Evolutionary conservation across 2,329 filamentous ascomycete species (phyloP).

Genomic region (Pyricularia grisea): DNA sequence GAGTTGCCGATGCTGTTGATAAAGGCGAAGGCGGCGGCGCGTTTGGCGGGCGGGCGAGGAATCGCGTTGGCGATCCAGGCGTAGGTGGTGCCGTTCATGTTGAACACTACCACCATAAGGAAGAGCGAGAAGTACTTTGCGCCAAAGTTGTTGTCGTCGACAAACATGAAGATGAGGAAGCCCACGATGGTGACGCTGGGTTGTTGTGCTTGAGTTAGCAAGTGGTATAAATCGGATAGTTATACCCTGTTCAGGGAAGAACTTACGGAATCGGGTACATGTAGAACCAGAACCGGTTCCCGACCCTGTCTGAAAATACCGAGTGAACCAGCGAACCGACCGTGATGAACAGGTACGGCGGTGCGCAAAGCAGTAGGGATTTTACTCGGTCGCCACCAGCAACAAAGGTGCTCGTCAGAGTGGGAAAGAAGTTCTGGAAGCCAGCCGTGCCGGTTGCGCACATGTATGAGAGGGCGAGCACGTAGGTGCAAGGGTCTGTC

Average conservation of each 20-base stretch:
- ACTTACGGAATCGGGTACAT: conserved; percentile 6
- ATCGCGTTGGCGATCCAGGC: conserved; percentile 62
- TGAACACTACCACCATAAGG: conserved; percentile 27
- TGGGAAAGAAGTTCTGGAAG: conserved; percentile 59
- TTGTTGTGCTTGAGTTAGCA: background rate
- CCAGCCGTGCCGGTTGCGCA: conserved; percentile 40
- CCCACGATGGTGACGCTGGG: conserved; percentile 29
- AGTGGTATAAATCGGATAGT: background rate
- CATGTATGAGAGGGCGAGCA: conserved; percentile 46
- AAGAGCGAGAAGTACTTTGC: conserved; percentile 55
- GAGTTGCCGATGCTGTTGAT: conserved; percentile 58
- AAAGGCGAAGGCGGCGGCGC: conserved; percentile 57
- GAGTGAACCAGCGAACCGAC: background rate
- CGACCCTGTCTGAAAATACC: background rate
- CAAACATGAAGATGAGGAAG: conserved; percentile 41
- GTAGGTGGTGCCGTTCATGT: conserved; percentile 45
- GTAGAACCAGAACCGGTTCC: conserved; percentile 47
- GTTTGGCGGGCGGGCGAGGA: conserved; percentile 58
- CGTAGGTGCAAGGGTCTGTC: conserved; percentile 31
- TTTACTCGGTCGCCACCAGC: conserved; percentile 40
- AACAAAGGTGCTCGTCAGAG: conserved; percentile 47
- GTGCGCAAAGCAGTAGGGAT: conserved; percentile 36
- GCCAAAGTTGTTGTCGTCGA: conserved; percentile 39
- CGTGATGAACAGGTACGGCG: background rate
- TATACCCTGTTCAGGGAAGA: background rate